These are phyloP conservation scores for Curvularia sp. DNA, from an alignment of 2,329 filamentous ascomycete genomes.

Conservation along the genomic window DNA sequence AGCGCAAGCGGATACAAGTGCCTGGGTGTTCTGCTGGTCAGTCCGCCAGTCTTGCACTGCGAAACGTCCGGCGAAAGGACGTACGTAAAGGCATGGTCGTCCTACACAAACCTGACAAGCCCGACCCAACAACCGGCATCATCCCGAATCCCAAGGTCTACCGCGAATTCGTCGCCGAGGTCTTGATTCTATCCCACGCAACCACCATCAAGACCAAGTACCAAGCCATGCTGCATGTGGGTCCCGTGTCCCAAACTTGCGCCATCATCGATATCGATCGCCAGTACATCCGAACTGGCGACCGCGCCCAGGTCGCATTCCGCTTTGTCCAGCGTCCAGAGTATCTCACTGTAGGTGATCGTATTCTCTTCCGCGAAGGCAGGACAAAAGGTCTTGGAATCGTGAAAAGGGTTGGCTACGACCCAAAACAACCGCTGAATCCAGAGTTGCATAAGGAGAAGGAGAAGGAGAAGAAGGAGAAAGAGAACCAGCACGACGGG, in stretches of 20 bases:
- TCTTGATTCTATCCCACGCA: slow-evolving; percentile 91
- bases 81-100: slow-evolving; percentile 99
- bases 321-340: slow-evolving; percentile 93
- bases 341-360: slow-evolving; percentile 86
- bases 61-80: slow-evolving; percentile 85
- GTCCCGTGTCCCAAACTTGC: slow-evolving; percentile 92
- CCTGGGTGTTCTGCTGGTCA: slow-evolving; percentile 90
- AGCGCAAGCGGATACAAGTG: slow-evolving; percentile 89
- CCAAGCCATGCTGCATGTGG: slow-evolving; percentile 97
- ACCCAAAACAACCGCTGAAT: slow-evolving; percentile 62
- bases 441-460: slow-evolving; percentile 37
- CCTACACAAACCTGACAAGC: slow-evolving; percentile 78
- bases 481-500: background rate
- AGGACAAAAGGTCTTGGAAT: slow-evolving; percentile 95
- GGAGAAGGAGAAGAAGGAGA: slow-evolving; percentile 15
- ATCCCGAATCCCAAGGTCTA: slow-evolving; percentile 58
- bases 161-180: slow-evolving; percentile 68
- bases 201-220: slow-evolving; percentile 98
- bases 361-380: slow-evolving; percentile 91
- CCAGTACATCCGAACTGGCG: slow-evolving; percentile 92
- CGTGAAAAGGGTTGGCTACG: slow-evolving; percentile 89
- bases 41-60: slow-evolving; percentile 88
- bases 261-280: slow-evolving; percentile 97
- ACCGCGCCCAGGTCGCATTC: slow-evolving; percentile 93
- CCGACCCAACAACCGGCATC: slow-evolving; percentile 52